Base-by-base conservation (phyloP, 2,329 filamentous ascomycete species). In the Rhynchosporium secalis region DNA sequence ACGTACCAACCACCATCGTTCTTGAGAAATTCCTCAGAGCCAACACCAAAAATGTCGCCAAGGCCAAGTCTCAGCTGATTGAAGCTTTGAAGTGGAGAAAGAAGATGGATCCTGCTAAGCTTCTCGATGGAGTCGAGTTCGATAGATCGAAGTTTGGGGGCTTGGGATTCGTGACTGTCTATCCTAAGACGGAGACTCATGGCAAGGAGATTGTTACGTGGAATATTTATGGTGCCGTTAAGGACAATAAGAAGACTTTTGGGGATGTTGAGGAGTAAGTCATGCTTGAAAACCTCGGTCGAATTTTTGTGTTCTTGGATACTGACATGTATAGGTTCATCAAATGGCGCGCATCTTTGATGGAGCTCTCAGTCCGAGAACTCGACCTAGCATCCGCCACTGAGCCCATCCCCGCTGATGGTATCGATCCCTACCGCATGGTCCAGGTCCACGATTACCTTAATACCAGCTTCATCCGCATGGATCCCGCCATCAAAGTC, bases 381-480 rank as follows among this genome's bases (percentile, higher is more conserved):
- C 86, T 97, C 60, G 81, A 86, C 66, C 82, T 97, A 66, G 74
- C 82, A 26, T 80, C 84, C 31, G 90, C 91, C 57, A 92, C 86
- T 8, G 78, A 82, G 67, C 83, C 85, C 47, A 91, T 73, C 38
- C 66, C 69, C 2, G 87, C 91, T 61, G 88, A 86, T 65, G 79
- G 80, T 40, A 79, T 84, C 68, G 94, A 97, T 73, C 91, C 90
- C 0, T 96, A 96, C 78, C 91, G 94, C 77, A 92, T 96, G 80
- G 84, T 91, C 71, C 93, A 97, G 77, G 87, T 97, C 33, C 94
- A 98, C 78, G 94, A 98, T 80, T 97, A 97, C 81, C 85, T 90
- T 70, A 88, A 86, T 66, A 87, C 96, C 74, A 91, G 87, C 72
- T 96, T 97, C 81, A 81, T 97, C 69, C 87, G 91, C 64, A 87